A percentile compares a stretch with the other conserved stretches of the same genome.
Conservation (phyloP, 140 eudicot genomes). For the Cichorium intybus region DNA sequence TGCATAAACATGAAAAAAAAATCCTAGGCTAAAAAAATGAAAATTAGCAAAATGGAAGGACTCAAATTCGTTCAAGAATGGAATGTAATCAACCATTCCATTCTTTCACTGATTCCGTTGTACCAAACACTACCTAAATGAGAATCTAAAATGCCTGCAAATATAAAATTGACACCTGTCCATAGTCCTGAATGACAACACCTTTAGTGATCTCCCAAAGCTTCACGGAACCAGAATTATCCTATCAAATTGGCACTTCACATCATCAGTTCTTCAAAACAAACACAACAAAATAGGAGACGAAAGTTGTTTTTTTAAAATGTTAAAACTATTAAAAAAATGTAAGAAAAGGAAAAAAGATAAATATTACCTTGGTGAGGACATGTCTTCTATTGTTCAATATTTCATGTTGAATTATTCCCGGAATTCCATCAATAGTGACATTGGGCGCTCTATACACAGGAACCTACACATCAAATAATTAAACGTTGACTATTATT, state of each 20-base stretch:
- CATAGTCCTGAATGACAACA: conserved; percentile 69
- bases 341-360: not conserved
- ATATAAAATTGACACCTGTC: conserved; percentile 66
- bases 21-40: too few relatives aligned
- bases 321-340: not conserved
- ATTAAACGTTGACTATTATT: too few relatives aligned
- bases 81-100: too few relatives aligned
- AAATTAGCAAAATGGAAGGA: too few relatives aligned
- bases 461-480: conserved; percentile 55
- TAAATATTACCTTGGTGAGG: conserved; percentile 66
- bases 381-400: conserved; percentile 84
- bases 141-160: conserved; percentile 5
- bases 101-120: too few relatives aligned
- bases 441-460: conserved; percentile 61
- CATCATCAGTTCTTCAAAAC: conserved; percentile 19
- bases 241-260: conserved; percentile 43
- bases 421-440: conserved; percentile 74
- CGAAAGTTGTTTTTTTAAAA: not conserved
- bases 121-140: too few relatives aligned
- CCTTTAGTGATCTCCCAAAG: conserved; percentile 95
- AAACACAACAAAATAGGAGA: not conserved
- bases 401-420: conserved; percentile 90
- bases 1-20: too few relatives aligned
- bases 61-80: too few relatives aligned
- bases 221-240: conserved; percentile 79